Base-by-base conservation (phyloP, 768 basidiomycete species). In the Tylopilus felleus region DNA sequence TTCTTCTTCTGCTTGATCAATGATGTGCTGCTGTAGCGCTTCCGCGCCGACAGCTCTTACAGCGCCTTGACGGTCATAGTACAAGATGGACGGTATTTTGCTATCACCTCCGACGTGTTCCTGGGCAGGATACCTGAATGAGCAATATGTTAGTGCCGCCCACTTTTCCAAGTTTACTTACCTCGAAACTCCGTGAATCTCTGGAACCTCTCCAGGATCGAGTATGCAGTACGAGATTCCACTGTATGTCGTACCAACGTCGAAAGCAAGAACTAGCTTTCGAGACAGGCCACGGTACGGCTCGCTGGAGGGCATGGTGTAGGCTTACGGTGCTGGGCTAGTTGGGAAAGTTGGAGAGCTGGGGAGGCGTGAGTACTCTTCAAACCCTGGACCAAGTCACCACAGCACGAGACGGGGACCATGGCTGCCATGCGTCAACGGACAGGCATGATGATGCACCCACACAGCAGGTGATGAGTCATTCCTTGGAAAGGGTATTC, bases 71-170 rank as follows among this genome's bases (percentile, higher is more conserved):
- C 60, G 52, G 53, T 79, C 78, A 55, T 81, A 81, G 52, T 76
- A 77, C 10, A 81, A 52, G 31, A 79, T 66, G 1, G 78, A 76
- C 0, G 77, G 80, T 36, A 81, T 77, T 53, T 80, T 81, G 23
- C 72, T 74, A 50, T 79, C 74, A 8, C 76, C 75, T 4, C 74
- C 75, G 17, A 73, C 65, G 5, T 73, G 66, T 21, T 77, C 74
- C 56, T 78, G 77, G 1, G 73, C 74, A 6, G 78, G 80, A 51
- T 74, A 80, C 51, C 80, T 80, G 33, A 13, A 41, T 22, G 27
- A 23, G 4, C 2, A 1, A 6, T n/a, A 6, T 0, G 31, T 54
- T 25, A 57, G 25, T 12, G 12, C 12, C 8, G 10, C 9, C 8
- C 2, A 4, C 22, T 22, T 40, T 2, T 4, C 13, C 13, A 5